Base-by-base conservation (phyloP, 129 eudicot genomes). In the Oenanthe sinensis region DNA sequence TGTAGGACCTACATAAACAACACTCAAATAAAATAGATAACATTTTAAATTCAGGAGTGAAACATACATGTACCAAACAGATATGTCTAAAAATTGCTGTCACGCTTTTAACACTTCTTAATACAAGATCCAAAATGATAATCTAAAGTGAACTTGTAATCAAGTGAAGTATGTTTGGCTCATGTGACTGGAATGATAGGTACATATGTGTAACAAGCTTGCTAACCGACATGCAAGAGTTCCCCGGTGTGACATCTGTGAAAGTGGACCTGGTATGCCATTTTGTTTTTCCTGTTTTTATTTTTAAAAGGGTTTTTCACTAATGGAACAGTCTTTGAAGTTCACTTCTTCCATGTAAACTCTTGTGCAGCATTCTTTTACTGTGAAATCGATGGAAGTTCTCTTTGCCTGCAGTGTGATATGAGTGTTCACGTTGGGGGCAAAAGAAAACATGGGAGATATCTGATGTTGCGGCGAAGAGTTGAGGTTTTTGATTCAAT, bases 391-490 rank as follows among this genome's bases (percentile, higher is more conserved):
- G 98, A 91, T 78, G 98, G 98, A 83, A 91, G 93, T 85, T 93
- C 97, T 55, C 91, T 91, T 50, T 93, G 98, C 77, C 87, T 93
- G 83, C 98, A 93, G 73, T 93, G 98, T 79, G 98, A 93, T 87
- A 91, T 93, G 98, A 82, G 80, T 79, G 98, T 91, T 80, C 98
- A 93, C 76, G 97, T 93, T 76, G 98, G 97, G 40, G 96, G 97
- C 77, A 91, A 93, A 93, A 83, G 97, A 83, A 89, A 91, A 54
- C 98, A 91, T 62, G 85, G 87, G 79, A 83, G 98, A 87, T 91
- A 87, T 87, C 95, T 93, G 75, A 78, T 93, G 71, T 77, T 91
- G 71, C 88, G 97, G 86, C 98, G 89, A 82, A 88, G 91, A 87
- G 91, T 88, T 63, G 97, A 93, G 96, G 98, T 93, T 91, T 87